phyloP scores from a whole-genome alignment of 495 filamentous ascomycete genomes.

The Barbatosphaeria neglecta region DNA sequence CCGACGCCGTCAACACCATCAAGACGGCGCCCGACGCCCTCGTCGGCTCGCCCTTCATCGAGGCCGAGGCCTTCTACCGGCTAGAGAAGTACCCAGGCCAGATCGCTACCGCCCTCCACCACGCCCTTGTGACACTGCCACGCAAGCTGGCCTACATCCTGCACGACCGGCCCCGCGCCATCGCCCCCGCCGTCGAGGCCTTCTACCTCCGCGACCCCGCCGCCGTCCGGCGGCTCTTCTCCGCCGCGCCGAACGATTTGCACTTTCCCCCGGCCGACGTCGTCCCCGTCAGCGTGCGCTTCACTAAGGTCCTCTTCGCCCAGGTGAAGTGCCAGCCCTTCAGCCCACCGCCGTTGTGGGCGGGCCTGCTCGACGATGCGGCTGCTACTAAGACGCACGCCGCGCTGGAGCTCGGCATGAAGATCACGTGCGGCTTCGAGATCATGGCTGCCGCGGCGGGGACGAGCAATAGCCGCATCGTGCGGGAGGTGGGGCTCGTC shows the following conservation, averaged over 20 bases:
- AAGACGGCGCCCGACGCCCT: slow-evolving; percentile 36
- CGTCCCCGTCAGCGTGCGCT: slow-evolving; percentile 63
- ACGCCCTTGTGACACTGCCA: slow-evolving; percentile 58
- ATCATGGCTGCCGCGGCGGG: slow-evolving; percentile 63
- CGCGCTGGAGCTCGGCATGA: slow-evolving; percentile 71
- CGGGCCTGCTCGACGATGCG: slow-evolving; percentile 14
- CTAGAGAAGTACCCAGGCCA: slow-evolving; percentile 69
- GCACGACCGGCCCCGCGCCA: slow-evolving; percentile 55
- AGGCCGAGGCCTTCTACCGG: slow-evolving; percentile 85
- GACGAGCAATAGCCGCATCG: slow-evolving; percentile 49
- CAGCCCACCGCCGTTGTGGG: slow-evolving; percentile 53
- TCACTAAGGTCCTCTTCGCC: slow-evolving; percentile 83
- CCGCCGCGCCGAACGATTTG: slow-evolving; percentile 18
- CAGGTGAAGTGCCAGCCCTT: slow-evolving; percentile 91
- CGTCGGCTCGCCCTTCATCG: slow-evolving; percentile 55
- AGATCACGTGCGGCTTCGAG: slow-evolving; percentile 81
- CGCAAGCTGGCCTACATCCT: slow-evolving; percentile 75
- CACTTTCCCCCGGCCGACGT: slow-evolving; percentile 66
- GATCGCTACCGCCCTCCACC: slow-evolving; percentile 60
- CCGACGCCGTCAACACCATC: slow-evolving; percentile 50
- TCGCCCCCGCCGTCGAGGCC: slow-evolving; percentile 75
- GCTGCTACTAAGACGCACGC: slow-evolving; percentile 16
- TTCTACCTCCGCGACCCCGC: slow-evolving; percentile 90
- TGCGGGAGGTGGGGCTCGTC: slow-evolving; percentile 61
- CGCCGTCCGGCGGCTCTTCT: slow-evolving; percentile 55